phyloP scores from a whole-genome alignment of 2,329 filamentous ascomycete species.

The Aspergillus novofumigatus region DNA sequence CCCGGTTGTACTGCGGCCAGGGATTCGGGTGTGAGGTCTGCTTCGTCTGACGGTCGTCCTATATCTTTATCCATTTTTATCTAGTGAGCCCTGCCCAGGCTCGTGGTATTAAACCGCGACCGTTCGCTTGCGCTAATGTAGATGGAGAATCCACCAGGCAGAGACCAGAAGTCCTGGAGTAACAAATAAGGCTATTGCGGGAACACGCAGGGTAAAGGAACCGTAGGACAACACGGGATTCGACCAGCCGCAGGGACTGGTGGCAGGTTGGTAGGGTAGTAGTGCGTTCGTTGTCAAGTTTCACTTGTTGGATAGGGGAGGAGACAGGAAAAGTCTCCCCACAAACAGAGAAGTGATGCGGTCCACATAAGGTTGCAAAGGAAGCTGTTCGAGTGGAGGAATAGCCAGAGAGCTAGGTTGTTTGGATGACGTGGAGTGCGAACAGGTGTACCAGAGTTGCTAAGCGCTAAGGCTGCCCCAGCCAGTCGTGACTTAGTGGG shows the following conservation, averaged over 20 bases:
- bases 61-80: slow-evolving; percentile 19
- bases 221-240: not conserved
- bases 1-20: slow-evolving; percentile 14
- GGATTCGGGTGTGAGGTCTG: slow-evolving; percentile 24
- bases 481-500: not conserved
- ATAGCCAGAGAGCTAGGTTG: not conserved
- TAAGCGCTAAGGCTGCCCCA: not conserved
- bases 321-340: not conserved
- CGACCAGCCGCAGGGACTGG: not conserved
- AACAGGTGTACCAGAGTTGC: too few species aligned
- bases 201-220: not conserved
- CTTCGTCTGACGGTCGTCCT: slow-evolving; percentile 26
- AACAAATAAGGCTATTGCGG: not conserved
- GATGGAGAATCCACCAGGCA: not conserved
- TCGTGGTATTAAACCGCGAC: too few species aligned
- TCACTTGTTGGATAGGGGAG: not conserved
- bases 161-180: not conserved
- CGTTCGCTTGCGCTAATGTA: not conserved
- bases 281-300: slow-evolving; percentile 28
- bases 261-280: not conserved
- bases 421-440: not conserved
- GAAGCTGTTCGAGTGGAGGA: not conserved
- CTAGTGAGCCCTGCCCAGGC: not conserved
- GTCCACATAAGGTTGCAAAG: not conserved
- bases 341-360: not conserved